Evolutionary conservation across 495 filamentous ascomycete species (phyloP).

Genomic region (Aspergillus heteromorphus): DNA sequence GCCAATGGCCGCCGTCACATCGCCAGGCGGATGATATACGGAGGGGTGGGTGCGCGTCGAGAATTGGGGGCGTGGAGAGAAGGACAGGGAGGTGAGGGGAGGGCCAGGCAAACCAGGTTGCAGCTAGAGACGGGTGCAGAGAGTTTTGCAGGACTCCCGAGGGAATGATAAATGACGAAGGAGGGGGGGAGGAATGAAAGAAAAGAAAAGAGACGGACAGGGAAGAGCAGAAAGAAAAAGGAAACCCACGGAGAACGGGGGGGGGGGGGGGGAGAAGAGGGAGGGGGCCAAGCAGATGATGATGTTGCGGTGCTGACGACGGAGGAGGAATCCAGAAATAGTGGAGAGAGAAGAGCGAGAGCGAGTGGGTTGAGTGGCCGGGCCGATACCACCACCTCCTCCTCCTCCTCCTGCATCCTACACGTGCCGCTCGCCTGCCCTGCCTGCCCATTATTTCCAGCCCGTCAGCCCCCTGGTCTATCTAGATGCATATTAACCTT

Average conservation of each 20-base stretch:
- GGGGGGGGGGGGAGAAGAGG: not conserved
- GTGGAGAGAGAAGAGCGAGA: not conserved
- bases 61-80: not conserved
- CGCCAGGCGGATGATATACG: not conserved
- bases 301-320: not conserved
- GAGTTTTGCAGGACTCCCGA: not conserved
- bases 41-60: not conserved
- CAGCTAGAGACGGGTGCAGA: not conserved
- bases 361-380: not conserved
- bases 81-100: not conserved
- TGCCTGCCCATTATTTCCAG: not conserved
- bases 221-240: not conserved
- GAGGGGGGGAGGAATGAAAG: not conserved
- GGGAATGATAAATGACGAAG: too few species aligned
- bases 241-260: not conserved
- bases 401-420: not conserved
- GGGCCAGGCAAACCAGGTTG: not conserved
- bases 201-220: not conserved
- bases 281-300: not conserved
- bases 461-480: not conserved
- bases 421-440: not conserved
- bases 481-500: not conserved
- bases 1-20: constrained; percentile 6
- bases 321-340: not conserved
- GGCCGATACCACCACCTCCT: too few species aligned